Conservation (phyloP, 177 flowering plant genomes). For the Vitis hybrid region DNA sequence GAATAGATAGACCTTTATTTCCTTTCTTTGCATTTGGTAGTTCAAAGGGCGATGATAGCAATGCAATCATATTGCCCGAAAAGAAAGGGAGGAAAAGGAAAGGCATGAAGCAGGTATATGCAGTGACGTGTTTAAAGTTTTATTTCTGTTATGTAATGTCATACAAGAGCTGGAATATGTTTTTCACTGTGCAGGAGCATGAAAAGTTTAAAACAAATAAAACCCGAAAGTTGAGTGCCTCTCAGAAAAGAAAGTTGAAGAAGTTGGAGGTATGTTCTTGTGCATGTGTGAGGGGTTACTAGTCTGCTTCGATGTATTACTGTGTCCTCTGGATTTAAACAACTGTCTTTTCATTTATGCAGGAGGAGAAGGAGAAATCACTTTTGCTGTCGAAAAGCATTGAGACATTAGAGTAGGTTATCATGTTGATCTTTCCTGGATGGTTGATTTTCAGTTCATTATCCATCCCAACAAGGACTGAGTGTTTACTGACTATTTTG, state of each 20-base stretch:
- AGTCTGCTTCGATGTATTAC: neutral
- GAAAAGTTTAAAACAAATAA: slow-evolving; percentile 17
- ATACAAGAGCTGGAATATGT: neutral
- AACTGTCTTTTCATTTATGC: slow-evolving; percentile 10
- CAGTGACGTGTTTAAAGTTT: neutral
- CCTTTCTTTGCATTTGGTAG: slow-evolving; percentile 15
- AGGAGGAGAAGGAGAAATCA: slow-evolving; percentile 73
- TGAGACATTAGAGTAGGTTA: slow-evolving; percentile 61
- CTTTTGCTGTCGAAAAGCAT: slow-evolving; percentile 44
- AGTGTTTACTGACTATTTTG: neutral
- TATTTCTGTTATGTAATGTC: neutral
- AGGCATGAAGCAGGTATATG: slow-evolving; percentile 33
- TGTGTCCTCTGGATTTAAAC: slow-evolving; percentile 2
- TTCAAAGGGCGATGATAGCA: slow-evolving; percentile 41
- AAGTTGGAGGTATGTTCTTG: slow-evolving; percentile 57
- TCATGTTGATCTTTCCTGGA: neutral
- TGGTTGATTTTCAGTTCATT: neutral
- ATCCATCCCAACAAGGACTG: neutral
- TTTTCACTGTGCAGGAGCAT: slow-evolving; percentile 8
- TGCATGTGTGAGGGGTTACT: neutral
- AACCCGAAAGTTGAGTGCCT: slow-evolving; percentile 39
- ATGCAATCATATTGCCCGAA: slow-evolving; percentile 42
- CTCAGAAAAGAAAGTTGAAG: slow-evolving; percentile 74
- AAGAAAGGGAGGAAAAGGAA: slow-evolving; percentile 42
- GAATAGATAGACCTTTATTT: neutral